Conservation (phyloP, 2,329 filamentous ascomycete species). For the Verticillium albo-atrum region DNA sequence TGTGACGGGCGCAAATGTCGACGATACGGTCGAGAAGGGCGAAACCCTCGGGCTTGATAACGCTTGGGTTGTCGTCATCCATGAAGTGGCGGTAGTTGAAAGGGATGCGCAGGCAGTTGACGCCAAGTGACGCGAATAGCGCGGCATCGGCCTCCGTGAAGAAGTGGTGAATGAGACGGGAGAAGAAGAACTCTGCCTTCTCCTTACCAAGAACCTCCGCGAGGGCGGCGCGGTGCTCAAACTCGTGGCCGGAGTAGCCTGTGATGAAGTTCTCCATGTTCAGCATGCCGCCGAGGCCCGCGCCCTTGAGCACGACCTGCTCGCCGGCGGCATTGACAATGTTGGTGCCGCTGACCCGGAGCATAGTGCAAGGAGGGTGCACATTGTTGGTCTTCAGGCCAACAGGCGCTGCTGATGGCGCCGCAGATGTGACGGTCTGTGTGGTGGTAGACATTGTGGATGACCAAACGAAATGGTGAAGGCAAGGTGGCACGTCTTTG, state of each 20-base stretch:
- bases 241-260: slow-evolving; percentile 56
- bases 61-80: slow-evolving; percentile 44
- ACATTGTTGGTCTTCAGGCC: background rate
- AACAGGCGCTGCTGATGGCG: background rate
- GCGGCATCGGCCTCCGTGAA: slow-evolving; percentile 55
- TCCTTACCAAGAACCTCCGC: slow-evolving; percentile 48
- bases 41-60: slow-evolving; percentile 42
- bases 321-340: slow-evolving; percentile 41
- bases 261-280: slow-evolving; percentile 61
- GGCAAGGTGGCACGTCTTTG: background rate
- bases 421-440: background rate
- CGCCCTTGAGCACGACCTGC: slow-evolving; percentile 37
- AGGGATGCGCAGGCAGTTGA: slow-evolving; percentile 56
- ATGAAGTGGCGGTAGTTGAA: slow-evolving; percentile 58
- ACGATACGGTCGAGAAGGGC: slow-evolving; percentile 44
- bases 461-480: background rate
- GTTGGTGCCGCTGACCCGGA: slow-evolving; percentile 22
- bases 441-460: background rate
- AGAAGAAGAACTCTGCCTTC: slow-evolving; percentile 57
- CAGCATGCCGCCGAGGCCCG: slow-evolving; percentile 24
- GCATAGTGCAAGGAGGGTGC: slow-evolving; percentile 19
- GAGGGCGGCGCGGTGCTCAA: slow-evolving; percentile 50
- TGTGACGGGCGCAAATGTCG: slow-evolving; percentile 35
- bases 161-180: slow-evolving; percentile 51
- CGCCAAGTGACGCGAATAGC: slow-evolving; percentile 49